Percentiles rank a stretch among this genome's conserved stretches.
These are phyloP conservation scores for Rhizoclosmatium sp. DNA, from an alignment of 192 early-diverging fungal genomes.

Conservation along the genomic window DNA sequence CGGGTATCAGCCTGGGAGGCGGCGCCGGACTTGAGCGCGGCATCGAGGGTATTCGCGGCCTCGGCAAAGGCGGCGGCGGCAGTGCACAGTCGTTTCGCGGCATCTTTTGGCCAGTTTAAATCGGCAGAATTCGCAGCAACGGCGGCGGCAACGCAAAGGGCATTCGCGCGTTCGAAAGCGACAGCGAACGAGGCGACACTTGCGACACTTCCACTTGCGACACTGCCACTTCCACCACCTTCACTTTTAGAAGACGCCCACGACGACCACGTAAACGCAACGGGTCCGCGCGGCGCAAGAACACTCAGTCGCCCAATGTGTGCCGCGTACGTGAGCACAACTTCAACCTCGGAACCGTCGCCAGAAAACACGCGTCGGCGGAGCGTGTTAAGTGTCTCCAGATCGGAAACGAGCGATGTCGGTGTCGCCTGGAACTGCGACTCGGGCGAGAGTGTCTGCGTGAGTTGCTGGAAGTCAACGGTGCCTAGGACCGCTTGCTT, in stretches of 20 bases:
- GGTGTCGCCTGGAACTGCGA: neutral
- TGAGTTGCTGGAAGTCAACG: slow-evolving; percentile 5
- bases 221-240: no score
- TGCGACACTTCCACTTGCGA: no score
- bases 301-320: no score
- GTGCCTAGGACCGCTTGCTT: neutral
- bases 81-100: no score
- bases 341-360: neutral
- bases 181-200: neutral
- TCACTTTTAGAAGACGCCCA: neutral
- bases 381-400: neutral
- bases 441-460: neutral
- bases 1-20: neutral
- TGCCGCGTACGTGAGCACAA: neutral
- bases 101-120: no score
- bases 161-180: neutral
- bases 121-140: neutral
- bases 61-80: slow-evolving; percentile 9
- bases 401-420: neutral
- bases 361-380: neutral
- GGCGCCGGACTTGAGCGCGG: neutral
- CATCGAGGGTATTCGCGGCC: neutral
- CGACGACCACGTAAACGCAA: slow-evolving; percentile 10
- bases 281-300: neutral
- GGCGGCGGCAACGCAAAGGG: neutral